Evolutionary conservation across 345 rosid species (phyloP).

Genomic region (Lepidium sativum): DNA sequence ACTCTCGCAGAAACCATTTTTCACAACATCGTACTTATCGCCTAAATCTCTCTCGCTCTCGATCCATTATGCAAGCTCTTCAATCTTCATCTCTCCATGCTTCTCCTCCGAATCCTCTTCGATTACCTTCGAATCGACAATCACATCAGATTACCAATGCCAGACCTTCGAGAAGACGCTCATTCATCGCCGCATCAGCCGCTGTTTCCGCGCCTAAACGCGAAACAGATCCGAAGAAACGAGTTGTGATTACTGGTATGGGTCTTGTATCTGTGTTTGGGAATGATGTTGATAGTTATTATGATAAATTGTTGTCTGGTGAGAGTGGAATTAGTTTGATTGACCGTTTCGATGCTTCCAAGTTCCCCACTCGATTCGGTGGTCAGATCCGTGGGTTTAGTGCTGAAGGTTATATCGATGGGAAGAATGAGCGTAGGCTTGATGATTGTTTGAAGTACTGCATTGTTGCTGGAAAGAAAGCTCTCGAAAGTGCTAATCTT

Average conservation of each 20-base stretch:
- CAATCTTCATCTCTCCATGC: slow-evolving; percentile 53
- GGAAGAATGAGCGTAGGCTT: slow-evolving; percentile 89
- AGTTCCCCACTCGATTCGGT: slow-evolving; percentile 91
- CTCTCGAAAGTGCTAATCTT: slow-evolving; percentile 82
- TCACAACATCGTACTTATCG: slow-evolving; percentile 27
- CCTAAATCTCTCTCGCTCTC: slow-evolving; percentile 1
- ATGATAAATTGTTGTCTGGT: slow-evolving; percentile 75
- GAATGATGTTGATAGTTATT: slow-evolving; percentile 74
- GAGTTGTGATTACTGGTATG: slow-evolving; percentile 94
- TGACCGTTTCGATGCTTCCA: slow-evolving; percentile 92
- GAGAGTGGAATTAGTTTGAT: slow-evolving; percentile 86
- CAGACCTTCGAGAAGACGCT: slow-evolving; percentile 27
- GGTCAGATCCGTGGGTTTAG: slow-evolving; percentile 96
- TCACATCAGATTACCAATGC: slow-evolving; percentile 25
- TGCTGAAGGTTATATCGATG: slow-evolving; percentile 78
- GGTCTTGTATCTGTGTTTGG: slow-evolving; percentile 96
- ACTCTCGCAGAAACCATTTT: slow-evolving; percentile 14
- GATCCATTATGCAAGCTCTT: slow-evolving; percentile 63
- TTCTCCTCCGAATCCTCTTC: slow-evolving; percentile 48
- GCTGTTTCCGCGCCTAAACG: slow-evolving; percentile 72
- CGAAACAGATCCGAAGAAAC: slow-evolving; percentile 87
- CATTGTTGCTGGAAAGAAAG: slow-evolving; percentile 96
- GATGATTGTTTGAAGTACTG: slow-evolving; percentile 97
- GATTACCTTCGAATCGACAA: slow-evolving; percentile 24
- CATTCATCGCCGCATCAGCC: slow-evolving; percentile 45